phyloP scores from a whole-genome alignment of 192 early-diverging fungal species.

The Neocallimastix lanati region DNA sequence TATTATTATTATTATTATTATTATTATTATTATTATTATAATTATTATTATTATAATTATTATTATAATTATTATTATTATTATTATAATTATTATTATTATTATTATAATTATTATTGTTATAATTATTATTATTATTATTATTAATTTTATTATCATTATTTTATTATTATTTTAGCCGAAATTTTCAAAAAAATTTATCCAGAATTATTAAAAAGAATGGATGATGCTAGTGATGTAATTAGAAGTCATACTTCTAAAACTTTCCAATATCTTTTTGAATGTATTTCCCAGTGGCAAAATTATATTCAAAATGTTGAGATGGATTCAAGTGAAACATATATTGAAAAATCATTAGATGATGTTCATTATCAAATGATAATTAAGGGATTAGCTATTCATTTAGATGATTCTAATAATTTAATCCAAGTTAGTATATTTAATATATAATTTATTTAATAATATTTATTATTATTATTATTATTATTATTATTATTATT shows the following conservation, averaged over 20 bases:
- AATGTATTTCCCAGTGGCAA: constrained; percentile 5
- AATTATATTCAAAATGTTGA: background rate
- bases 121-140: too few relatives aligned
- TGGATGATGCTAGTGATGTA: constrained; percentile 32
- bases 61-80: too few relatives aligned
- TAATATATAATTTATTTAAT: too few relatives aligned
- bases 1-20: too few relatives aligned
- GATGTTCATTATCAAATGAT: constrained; percentile 25
- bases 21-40: too few relatives aligned
- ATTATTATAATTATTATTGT: too few relatives aligned
- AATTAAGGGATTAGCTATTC: constrained; percentile 26
- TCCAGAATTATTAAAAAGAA: constrained; percentile 28
- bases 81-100: too few relatives aligned
- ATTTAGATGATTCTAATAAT: constrained; percentile 31
- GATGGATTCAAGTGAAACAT: background rate
- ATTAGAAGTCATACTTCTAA: constrained; percentile 15
- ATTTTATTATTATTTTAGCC: background rate
- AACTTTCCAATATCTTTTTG: constrained; percentile 9
- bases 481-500: too few relatives aligned
- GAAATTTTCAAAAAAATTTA: constrained; percentile 21
- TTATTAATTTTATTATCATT: too few relatives aligned
- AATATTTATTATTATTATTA: too few relatives aligned
- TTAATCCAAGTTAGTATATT: constrained; percentile 22
- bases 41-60: too few relatives aligned
- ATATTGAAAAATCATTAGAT: constrained; percentile 23